These are phyloP conservation scores for Cutaneotrichosporon cyanovorans DNA, from an alignment of 1,284 basidiomycete species.

Conservation along the genomic window DNA sequence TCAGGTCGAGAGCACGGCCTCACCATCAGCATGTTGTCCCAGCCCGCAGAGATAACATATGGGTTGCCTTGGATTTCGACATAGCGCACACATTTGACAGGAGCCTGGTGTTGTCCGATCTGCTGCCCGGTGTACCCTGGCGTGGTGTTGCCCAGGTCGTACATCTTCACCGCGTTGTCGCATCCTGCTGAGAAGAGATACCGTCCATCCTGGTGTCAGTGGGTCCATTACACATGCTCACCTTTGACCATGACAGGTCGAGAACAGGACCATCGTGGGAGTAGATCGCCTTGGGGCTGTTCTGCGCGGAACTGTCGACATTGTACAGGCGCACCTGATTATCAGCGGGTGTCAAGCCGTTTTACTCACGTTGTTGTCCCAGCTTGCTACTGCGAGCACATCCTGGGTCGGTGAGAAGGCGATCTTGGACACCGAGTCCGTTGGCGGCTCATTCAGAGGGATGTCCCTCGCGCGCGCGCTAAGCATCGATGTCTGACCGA, in stretches of 20 bases:
- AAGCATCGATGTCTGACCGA: no score
- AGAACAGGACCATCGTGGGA: slow-evolving; percentile 74
- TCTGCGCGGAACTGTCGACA: slow-evolving; percentile 49
- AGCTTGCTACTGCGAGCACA: slow-evolving; percentile 66
- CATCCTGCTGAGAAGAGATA: slow-evolving; percentile 78
- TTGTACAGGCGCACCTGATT: slow-evolving; percentile 54
- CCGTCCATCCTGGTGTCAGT: slow-evolving; percentile 56
- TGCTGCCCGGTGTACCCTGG: slow-evolving; percentile 59
- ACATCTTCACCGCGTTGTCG: slow-evolving; percentile 75
- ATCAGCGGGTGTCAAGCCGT: neutral
- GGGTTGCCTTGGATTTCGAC: slow-evolving; percentile 52
- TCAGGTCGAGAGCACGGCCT: slow-evolving; percentile 8
- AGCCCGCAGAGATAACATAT: slow-evolving; percentile 75
- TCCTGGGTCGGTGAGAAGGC: slow-evolving; percentile 60
- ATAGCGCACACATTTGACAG: slow-evolving; percentile 69
- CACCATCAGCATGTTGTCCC: slow-evolving; percentile 87
- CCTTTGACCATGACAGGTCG: slow-evolving; percentile 72
- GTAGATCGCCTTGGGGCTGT: slow-evolving; percentile 73
- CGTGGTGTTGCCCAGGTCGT: slow-evolving; percentile 65
- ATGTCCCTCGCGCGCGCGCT: no score
- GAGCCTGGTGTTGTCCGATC: slow-evolving; percentile 75
- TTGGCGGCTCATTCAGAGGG: slow-evolving; percentile 63
- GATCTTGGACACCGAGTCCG: slow-evolving; percentile 65
- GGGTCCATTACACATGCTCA: slow-evolving; percentile 20
- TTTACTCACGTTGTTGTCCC: slow-evolving; percentile 65